Base-by-base conservation (phyloP, 257 asterid genomes). In the Capsicum pubescens region DNA sequence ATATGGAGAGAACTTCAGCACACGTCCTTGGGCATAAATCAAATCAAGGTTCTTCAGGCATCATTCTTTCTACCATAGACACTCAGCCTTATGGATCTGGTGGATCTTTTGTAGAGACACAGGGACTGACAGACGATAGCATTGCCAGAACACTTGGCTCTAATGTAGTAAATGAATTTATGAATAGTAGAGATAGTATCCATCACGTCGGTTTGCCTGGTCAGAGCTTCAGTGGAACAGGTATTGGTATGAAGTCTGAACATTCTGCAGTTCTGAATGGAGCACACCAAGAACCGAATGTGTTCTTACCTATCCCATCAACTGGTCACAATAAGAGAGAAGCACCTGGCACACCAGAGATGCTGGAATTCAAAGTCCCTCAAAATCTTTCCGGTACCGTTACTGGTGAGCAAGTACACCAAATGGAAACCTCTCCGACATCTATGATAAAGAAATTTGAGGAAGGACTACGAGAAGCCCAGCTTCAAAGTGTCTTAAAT, bases 391-490 rank as follows among this genome's bases (percentile, higher is more conserved):
- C 89, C 14, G 81, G 68, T 85, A 56, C 69, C 56, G 85, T 84
- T 83, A 81, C 91, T 52, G 84, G 81, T 74, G 89, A 86, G 84
- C 91, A 84, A 35, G 86, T 89, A 82, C 85, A 88, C 87, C 92
- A 87, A 67, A 80, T 85, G 85, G 82, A 44, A 84, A 85, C 70
- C 81, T 81, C 87, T 83, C 70, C 85, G 35, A 77, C 81, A 77
- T 85, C 91, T 82, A 82, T 89, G 3, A 72, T 87, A 69, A 89
- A 79, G 89, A 90, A 87, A 74, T 64, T 90, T 84, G 89, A 77
- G 82, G 84, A 87, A 76, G 96, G 89, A 63, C 84, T 82, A 83
- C 83, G 69, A 74, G 87, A 79, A 56, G 77, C 92, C 78, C 88
- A 79, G 74, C 86, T 79, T 54, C 84, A 83, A 83, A 70, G 91